Evolutionary conservation across 2,329 filamentous ascomycete genomes (phyloP), one percentile per base, ranked within the genome.

Genomic region (Golovinomyces cichoracearum): DNA sequence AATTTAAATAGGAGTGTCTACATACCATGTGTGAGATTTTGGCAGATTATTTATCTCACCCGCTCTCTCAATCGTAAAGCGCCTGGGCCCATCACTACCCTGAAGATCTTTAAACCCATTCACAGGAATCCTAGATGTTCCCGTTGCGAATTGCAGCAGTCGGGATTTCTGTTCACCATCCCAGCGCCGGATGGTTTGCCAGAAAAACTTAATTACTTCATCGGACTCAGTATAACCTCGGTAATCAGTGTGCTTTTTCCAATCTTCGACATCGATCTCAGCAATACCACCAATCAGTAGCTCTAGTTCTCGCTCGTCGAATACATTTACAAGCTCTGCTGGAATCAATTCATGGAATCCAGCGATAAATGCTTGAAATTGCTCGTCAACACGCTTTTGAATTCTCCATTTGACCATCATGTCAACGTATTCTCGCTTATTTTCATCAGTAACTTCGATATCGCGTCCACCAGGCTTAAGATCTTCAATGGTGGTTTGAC

Each of bases 211-310:
- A 55, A 98, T 90, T 23, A 98, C 90, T 61, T 94, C 84, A 58
- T 98, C 90, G 50, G 79, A 85, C 66, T 98, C 90, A 9, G 92
- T 94, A 71, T 98, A 98, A 49, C 90, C 90, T 57, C 90, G 81
- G 65, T 98, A 98, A 62, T 98, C 90, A 44, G 90, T 98, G 67
- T 98, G 90, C 71, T 98, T 98, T 80, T 98, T 95, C 90, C 90
- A 98, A 65, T 98, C 90, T 52, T 98, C 90, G 15, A 98, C 88
- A 60, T 98, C 90, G 57, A 98, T 98, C 65, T 98, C 90, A n/a
- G 90, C 90, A 58, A 98, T 98, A 72, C 90, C 90, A 55, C 90
- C 90, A 61, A 98, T 95, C 56, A 98, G 72, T 56, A 98, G 68
- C 65, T 98, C 90, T 45, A 98, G 71, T 65, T 98, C 90, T 58